These are phyloP conservation scores for Phoma sp. DNA, from an alignment of 2,329 filamentous ascomycete genomes.

Conservation along the genomic window DNA sequence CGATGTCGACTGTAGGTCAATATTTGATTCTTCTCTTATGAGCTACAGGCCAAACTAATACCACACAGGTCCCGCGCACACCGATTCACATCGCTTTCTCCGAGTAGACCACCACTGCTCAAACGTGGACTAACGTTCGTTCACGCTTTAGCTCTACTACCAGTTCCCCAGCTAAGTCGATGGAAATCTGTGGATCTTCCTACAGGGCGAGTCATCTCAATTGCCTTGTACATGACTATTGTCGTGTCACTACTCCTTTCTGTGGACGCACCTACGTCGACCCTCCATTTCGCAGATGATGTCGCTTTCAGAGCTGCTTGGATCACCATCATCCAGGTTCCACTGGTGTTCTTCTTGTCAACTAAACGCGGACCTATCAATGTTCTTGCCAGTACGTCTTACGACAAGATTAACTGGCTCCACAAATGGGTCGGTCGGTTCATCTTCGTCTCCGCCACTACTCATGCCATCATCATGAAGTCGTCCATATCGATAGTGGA, in stretches of 20 bases:
- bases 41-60: background rate
- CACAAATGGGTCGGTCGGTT: constrained; percentile 34
- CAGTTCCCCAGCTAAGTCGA: constrained; percentile 4
- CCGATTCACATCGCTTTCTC: background rate
- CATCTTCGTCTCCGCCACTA: constrained; percentile 35
- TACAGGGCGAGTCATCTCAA: constrained; percentile 12
- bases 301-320: constrained; percentile 41
- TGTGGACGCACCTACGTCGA: constrained; percentile 31
- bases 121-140: constrained; percentile 9
- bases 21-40: background rate
- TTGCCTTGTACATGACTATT: constrained; percentile 13
- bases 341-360: constrained; percentile 35
- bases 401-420: constrained; percentile 34
- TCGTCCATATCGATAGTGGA: constrained; percentile 29
- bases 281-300: constrained; percentile 35
- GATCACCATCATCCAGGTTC: constrained; percentile 37
- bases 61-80: constrained; percentile 11
- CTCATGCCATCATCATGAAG: constrained; percentile 36
- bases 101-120: background rate
- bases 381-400: constrained; percentile 25
- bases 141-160: constrained; percentile 11
- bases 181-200: constrained; percentile 1
- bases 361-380: constrained; percentile 35
- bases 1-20: constrained; percentile 16
- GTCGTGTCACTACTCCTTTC: constrained; percentile 20